Percentiles rank a stretch among this genome's conserved stretches.
These are phyloP conservation scores for Ophiostoma ulmi DNA, from an alignment of 2,329 filamentous ascomycete species.

Conservation along the genomic window DNA sequence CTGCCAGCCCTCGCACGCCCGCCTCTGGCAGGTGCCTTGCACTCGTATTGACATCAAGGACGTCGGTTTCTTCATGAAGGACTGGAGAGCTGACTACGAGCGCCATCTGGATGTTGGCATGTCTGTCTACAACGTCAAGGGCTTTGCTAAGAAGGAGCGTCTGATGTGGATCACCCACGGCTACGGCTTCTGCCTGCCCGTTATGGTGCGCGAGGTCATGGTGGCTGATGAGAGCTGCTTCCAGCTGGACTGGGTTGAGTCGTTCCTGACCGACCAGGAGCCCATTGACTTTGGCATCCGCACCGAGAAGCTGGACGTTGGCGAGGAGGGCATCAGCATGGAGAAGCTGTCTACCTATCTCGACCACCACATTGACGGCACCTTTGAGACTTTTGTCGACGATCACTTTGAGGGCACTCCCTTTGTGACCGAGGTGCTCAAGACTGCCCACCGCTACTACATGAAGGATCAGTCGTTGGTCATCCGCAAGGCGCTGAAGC, in stretches of 20 bases:
- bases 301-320: constrained; percentile 83
- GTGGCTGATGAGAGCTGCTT: constrained; percentile 91
- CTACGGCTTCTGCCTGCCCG: constrained; percentile 86
- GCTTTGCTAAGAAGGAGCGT: constrained; percentile 61
- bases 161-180: constrained; percentile 92
- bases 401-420: constrained; percentile 94
- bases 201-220: constrained; percentile 89
- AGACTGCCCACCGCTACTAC: constrained; percentile 92
- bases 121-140: constrained; percentile 92
- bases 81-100: constrained; percentile 97
- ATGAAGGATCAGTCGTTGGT: constrained; percentile 80
- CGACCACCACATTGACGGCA: constrained; percentile 87
- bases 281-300: constrained; percentile 78
- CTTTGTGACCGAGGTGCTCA: constrained; percentile 92
- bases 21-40: constrained; percentile 95
- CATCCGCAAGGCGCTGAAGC: constrained; percentile 90
- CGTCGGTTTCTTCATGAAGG: constrained; percentile 97
- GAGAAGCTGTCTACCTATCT: constrained; percentile 84
- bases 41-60: constrained; percentile 98
- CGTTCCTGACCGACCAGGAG: constrained; percentile 59
- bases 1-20: constrained; percentile 90
- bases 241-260: constrained; percentile 89
- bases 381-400: constrained; percentile 89
- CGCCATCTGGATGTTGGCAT: constrained; percentile 81
- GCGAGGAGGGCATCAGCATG: constrained; percentile 78